These are phyloP conservation scores for Alternaria consortialis DNA, from an alignment of 2,329 filamentous ascomycete genomes.

Conservation along the genomic window DNA sequence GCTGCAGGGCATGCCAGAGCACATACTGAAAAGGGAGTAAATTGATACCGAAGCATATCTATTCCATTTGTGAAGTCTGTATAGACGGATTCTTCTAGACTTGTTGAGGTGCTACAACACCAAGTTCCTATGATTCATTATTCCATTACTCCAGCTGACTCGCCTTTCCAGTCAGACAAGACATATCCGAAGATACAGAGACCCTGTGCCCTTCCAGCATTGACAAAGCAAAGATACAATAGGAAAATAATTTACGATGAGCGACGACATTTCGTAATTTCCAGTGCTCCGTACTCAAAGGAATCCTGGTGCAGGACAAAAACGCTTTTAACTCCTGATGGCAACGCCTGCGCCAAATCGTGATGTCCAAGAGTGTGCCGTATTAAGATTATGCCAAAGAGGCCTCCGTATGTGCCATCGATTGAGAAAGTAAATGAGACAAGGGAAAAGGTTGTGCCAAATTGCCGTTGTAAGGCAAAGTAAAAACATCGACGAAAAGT, in stretches of 20 bases:
- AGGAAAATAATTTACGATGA: background rate
- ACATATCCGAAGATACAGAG: constrained; percentile 1
- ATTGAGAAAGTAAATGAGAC: constrained; percentile 1
- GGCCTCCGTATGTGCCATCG: constrained; percentile 1
- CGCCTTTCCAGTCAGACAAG: constrained; percentile 1
- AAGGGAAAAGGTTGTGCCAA: background rate
- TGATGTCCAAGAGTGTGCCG: constrained; percentile 7
- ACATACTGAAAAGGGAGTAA: background rate
- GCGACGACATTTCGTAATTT: constrained; percentile 6
- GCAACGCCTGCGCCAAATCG: constrained; percentile 12
- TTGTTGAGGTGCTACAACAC: background rate
- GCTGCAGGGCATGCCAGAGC: background rate
- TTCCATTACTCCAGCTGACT: constrained; percentile 6
- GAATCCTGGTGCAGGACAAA: constrained; percentile 2
- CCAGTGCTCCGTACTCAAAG: background rate
- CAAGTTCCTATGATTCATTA: constrained; percentile 4
- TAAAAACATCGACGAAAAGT: constrained; percentile 11
- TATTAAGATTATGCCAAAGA: constrained; percentile 18
- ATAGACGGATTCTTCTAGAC: background rate
- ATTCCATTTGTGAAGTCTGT: constrained; percentile 7
- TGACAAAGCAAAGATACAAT: background rate
- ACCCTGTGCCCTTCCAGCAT: background rate
- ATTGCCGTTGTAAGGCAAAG: background rate
- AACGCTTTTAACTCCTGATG: constrained; percentile 16
- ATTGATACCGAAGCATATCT: background rate